phyloP scores from a whole-genome alignment of 2,329 filamentous ascomycete species.

The Trichoderma hamatum region DNA sequence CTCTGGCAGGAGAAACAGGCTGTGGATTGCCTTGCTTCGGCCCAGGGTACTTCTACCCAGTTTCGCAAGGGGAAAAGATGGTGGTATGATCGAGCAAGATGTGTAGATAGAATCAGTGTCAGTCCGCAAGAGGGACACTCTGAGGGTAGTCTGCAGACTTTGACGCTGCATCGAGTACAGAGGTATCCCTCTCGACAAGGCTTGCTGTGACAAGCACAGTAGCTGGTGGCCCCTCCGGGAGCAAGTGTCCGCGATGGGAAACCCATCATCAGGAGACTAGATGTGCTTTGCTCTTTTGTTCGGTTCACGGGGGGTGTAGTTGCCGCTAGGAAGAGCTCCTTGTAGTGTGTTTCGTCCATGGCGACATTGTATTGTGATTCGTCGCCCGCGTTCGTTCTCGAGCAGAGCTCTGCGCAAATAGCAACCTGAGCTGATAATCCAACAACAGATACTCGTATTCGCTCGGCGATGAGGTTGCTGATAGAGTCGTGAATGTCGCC shows the following conservation, averaged over 20 bases:
- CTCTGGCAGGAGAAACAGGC: constrained; percentile 80
- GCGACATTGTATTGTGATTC: constrained; percentile 78
- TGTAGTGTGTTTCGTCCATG: constrained; percentile 75
- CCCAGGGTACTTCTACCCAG: constrained; percentile 89
- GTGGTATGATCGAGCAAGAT: constrained; percentile 89
- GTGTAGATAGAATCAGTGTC: constrained; percentile 91
- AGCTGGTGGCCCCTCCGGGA: constrained; percentile 63
- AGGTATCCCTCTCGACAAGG: constrained; percentile 83
- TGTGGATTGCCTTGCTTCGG: constrained; percentile 61
- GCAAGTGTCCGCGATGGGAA: constrained; percentile 88
- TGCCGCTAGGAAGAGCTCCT: constrained; percentile 82
- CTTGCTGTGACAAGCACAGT: constrained; percentile 89
- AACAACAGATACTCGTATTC: constrained; percentile 85
- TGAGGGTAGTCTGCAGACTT: constrained; percentile 86
- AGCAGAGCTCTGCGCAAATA: constrained; percentile 87
- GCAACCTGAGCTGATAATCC: constrained; percentile 89
- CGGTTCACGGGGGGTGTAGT: constrained; percentile 89
- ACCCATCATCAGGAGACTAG: constrained; percentile 91
- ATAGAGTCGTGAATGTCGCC: constrained; percentile 96
- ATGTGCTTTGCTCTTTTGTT: constrained; percentile 59
- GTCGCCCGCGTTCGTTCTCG: constrained; percentile 83
- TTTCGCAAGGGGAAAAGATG: constrained; percentile 88
- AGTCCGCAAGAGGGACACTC: constrained; percentile 91
- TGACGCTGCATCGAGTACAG: constrained; percentile 84
- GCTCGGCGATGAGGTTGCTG: constrained; percentile 73